Percentiles rank a stretch among this genome's conserved stretches.
These are phyloP conservation scores for Astrocystis sublimbata DNA, from an alignment of 495 filamentous ascomycete genomes.

Conservation along the genomic window DNA sequence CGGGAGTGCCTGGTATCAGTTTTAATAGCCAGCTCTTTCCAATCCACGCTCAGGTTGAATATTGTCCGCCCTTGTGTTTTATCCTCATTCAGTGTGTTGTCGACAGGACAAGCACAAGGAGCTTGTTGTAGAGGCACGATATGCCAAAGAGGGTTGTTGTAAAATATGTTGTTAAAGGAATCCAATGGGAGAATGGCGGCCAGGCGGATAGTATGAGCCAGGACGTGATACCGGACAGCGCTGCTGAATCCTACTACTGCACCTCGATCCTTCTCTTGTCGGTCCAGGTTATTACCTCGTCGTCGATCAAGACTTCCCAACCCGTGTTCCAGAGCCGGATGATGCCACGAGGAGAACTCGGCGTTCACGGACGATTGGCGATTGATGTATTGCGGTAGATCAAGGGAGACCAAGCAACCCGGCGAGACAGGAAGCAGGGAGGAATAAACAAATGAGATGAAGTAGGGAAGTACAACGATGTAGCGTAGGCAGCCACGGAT, in stretches of 20 bases:
- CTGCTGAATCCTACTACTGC: constrained; percentile 36
- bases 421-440: neutral
- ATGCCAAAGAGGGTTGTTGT: neutral
- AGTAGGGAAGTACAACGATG: constrained; percentile 9
- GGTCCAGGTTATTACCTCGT: constrained; percentile 21
- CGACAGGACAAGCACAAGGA: neutral
- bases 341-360: neutral
- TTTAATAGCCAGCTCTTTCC: neutral
- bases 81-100: neutral
- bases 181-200: constrained; percentile 12
- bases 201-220: constrained; percentile 15
- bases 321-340: neutral
- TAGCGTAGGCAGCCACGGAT: neutral
- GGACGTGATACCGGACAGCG: constrained; percentile 31
- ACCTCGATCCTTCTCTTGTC: constrained; percentile 23
- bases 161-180: constrained; percentile 6
- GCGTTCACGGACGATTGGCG: neutral
- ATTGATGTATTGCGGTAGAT: neutral
- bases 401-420: neutral
- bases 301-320: constrained; percentile 2
- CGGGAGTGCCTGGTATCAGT: neutral
- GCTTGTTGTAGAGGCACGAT: neutral
- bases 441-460: constrained; percentile 18
- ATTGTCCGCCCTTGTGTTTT: neutral
- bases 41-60: neutral